Evolutionary conservation across 371 early-diverging fungal genomes (phyloP).

Genomic region (Haplosporangium sp.): DNA sequence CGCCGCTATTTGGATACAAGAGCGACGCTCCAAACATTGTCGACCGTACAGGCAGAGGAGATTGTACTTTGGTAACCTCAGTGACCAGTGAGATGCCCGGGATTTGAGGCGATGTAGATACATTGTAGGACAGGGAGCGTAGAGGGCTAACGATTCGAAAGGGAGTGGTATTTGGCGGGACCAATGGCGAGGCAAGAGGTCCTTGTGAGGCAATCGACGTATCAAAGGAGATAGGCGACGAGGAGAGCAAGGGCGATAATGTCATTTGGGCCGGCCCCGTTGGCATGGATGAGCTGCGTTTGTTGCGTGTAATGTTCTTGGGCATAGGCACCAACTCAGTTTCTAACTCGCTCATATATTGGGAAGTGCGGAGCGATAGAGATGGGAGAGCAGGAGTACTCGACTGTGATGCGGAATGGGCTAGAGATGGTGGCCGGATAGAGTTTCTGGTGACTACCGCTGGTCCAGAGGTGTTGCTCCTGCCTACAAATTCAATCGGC

Average conservation of each 20-base stretch:
- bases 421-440: neutral
- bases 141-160: neutral
- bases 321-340: neutral
- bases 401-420: constrained; percentile 8
- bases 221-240: neutral
- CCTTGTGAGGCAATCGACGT: neutral
- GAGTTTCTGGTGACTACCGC: neutral
- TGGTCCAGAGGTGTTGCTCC: neutral
- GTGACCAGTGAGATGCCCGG: constrained; percentile 8
- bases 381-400: constrained; percentile 1
- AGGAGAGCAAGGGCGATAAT: neutral
- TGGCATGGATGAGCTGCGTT: constrained; percentile 21
- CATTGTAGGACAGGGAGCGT: neutral
- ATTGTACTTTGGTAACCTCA: neutral
- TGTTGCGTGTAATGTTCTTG: constrained; percentile 5
- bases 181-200: neutral
- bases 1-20: neutral
- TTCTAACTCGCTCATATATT: neutral
- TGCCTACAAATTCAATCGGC: neutral
- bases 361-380: neutral
- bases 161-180: neutral
- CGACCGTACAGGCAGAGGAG: constrained; percentile 13
- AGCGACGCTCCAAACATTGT: constrained; percentile 13
- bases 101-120: constrained; percentile 1
- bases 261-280: constrained; percentile 5